A percentile compares a stretch with the other conserved stretches of the same genome.
Conservation (phyloP, 225 moss, liverwort and hornwort species). For the Ulota crispa region DNA sequence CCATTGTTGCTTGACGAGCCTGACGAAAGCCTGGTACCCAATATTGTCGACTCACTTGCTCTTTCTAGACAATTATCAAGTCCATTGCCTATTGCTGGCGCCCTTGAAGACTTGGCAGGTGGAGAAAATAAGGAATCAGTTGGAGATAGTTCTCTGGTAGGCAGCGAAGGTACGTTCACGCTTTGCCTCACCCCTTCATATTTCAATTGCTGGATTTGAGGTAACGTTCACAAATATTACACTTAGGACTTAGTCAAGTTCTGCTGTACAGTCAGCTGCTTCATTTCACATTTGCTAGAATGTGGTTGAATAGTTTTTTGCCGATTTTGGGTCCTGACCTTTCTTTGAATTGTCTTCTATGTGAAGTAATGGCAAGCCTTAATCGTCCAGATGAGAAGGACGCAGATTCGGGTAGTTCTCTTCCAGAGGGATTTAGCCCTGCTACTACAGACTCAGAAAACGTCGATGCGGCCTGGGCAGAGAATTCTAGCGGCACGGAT, state of each 20-base stretch:
- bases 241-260: background rate
- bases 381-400: conserved; percentile 33
- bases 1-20: conserved; percentile 30
- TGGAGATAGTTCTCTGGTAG: conserved; percentile 14
- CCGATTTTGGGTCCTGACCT: background rate
- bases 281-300: background rate
- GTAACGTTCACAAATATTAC: background rate
- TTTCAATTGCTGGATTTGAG: background rate
- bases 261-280: background rate
- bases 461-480: conserved; percentile 54
- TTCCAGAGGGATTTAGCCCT: conserved; percentile 63
- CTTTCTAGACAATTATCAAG: conserved; percentile 32
- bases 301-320: background rate
- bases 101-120: conserved; percentile 15
- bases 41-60: conserved; percentile 5
- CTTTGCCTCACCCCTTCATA: background rate
- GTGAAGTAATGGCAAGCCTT: conserved; percentile 36
- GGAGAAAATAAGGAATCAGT: conserved; percentile 21
- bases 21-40: conserved; percentile 24
- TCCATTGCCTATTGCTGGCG: conserved; percentile 32
- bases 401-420: conserved; percentile 39
- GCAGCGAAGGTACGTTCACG: conserved; percentile 26
- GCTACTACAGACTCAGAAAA: conserved; percentile 64
- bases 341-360: background rate
- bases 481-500: conserved; percentile 37